These are phyloP conservation scores for Leccinum ambiguum DNA, from an alignment of 1,284 basidiomycete species.

Conservation along the genomic window DNA sequence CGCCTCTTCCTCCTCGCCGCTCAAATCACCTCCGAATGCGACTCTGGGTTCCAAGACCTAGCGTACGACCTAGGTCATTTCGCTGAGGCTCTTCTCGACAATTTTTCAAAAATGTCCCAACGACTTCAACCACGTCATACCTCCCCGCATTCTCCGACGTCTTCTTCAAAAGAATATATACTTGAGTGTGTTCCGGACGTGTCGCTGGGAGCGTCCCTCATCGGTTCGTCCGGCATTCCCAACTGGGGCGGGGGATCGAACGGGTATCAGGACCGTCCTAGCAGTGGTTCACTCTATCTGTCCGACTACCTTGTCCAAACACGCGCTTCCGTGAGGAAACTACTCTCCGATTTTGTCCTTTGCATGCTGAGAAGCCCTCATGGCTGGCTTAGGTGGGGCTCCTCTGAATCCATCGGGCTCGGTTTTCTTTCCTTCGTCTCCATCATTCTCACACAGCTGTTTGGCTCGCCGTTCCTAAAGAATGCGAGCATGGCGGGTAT, in stretches of 20 bases:
- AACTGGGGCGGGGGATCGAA: conserved; percentile 87
- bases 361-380: not conserved
- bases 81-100: too few species aligned
- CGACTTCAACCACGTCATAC: too few species aligned
- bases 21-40: too few species aligned
- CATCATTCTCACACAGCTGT: conserved; percentile 76
- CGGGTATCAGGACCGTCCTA: conserved; percentile 58
- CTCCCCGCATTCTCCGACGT: too few species aligned
- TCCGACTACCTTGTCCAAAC: conserved; percentile 65
- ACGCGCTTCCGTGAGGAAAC: conserved; percentile 38
- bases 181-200: too few species aligned
- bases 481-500: conserved; percentile 82
- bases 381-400: conserved; percentile 57
- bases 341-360: conserved; percentile 21
- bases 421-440: conserved; percentile 82
- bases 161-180: too few species aligned
- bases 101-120: too few species aligned
- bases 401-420: conserved; percentile 80
- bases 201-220: conserved; percentile 58
- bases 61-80: too few species aligned
- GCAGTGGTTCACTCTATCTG: conserved; percentile 50
- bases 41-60: too few species aligned
- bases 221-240: conserved; percentile 71
- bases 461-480: conserved; percentile 82
- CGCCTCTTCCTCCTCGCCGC: too few species aligned